Evolutionary conservation across 2,329 filamentous ascomycete species (phyloP), one percentile per base, ranked within the genome.

Genomic region (Fusarium nurragi): DNA sequence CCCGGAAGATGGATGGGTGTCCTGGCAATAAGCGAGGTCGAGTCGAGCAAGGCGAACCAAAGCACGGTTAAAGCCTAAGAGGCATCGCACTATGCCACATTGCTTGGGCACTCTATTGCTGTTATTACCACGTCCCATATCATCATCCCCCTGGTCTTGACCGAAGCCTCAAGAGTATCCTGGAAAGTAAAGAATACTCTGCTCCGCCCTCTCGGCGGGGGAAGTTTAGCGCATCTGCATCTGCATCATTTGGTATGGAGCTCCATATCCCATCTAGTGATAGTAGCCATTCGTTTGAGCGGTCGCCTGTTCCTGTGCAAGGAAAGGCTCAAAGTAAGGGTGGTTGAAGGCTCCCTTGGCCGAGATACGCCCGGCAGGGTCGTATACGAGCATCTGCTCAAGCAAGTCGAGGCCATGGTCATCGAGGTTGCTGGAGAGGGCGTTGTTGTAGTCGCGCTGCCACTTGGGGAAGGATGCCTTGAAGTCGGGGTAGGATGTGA

Each of bases 401-500:
- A 88, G 78, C 22, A 93, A 83, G 55, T 93, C 88, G 13, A 92
- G 82, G 22, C 90, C 90, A 22, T 83, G 78, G 3, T 91, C 87
- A 68, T 96, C 91, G 43, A 97, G 85, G 51, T 84, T 89, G 39
- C 86, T 85, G 72, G 93, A 91, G 32, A 95, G 83, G 25, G 86
- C 80, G 45, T 83, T 81, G 22, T 85, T 83, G 58, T 86, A 83
- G 73, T 93, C 90, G 55, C 92, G 88, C 71, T 85, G 84, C 93
- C 93, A 97, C 80, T 96, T 96, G 67, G 93, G 93, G 79, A 97
- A 97, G 4, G 91, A 94, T 25, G 90, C 77, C 79, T 97, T 97
- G 84, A 93, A 97, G 78, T 97, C 94, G 38, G 93, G 93, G 80
- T 96, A 96, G 9, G 91, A 93, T n/a, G 92, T 95, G 57, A 97